A percentile compares a stretch with the other conserved stretches of the same genome.
Conservation (phyloP, 306 rosid species). For the Glycyrrhiza uralensis region DNA sequence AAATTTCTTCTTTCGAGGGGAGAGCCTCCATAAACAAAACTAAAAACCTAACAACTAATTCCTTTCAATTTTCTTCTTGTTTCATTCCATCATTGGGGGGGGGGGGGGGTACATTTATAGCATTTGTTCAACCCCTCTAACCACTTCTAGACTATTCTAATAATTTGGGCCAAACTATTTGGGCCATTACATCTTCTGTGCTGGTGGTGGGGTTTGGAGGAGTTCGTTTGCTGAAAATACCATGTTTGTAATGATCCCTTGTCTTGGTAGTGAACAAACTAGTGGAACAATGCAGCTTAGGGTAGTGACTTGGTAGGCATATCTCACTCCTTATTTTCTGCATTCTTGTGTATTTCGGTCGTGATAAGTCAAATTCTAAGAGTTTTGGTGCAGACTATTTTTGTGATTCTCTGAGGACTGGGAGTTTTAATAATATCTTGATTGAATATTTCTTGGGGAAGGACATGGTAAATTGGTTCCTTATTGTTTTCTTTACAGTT, state of each 20-base stretch:
- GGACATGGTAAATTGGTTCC: neutral
- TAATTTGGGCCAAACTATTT: no score
- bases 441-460: neutral
- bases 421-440: neutral
- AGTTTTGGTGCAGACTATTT: neutral
- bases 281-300: slow-evolving; percentile 2
- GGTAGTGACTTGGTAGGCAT: neutral
- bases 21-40: no score
- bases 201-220: neutral
- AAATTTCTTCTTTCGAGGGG: no score
- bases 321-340: neutral
- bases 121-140: no score
- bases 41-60: no score
- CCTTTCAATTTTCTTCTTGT: no score
- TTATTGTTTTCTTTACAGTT: neutral
- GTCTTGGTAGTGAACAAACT: slow-evolving; percentile 6
- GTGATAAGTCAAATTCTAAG: neutral
- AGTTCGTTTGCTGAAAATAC: neutral
- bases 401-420: slow-evolving; percentile 15
- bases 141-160: no score
- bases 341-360: neutral
- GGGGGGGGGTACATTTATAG: no score
- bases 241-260: neutral
- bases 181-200: no score
- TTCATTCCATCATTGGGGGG: no score